These are phyloP conservation scores for Plasmodium knowlesi DNA, from an alignment of 169 alveolate genomes.

Conservation along the genomic window DNA sequence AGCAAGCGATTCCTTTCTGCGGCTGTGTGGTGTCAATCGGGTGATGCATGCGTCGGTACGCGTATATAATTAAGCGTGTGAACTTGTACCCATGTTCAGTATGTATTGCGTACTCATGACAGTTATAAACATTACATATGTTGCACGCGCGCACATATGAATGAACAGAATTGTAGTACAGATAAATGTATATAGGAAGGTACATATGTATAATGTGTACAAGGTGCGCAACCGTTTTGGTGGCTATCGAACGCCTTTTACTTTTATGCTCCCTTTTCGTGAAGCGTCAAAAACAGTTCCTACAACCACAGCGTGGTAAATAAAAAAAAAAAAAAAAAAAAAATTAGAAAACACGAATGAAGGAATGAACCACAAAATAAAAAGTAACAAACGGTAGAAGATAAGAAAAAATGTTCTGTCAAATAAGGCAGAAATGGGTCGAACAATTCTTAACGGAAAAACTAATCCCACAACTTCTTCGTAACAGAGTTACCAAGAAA, in stretches of 20 bases:
- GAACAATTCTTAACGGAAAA: not conserved
- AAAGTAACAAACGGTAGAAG: not conserved
- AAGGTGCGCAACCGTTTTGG: not conserved
- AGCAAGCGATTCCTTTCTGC: not conserved
- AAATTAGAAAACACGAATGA: not conserved
- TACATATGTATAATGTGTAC: not conserved
- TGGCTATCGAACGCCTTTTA: not conserved
- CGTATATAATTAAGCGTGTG: not conserved
- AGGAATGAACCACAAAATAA: not conserved
- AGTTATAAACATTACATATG: not conserved
- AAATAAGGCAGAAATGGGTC: not conserved
- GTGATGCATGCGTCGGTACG: not conserved
- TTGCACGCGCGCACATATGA: not conserved
- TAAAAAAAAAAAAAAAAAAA: not conserved
- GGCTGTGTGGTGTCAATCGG: not conserved
- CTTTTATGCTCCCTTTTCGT: not conserved
- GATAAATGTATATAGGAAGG: not conserved
- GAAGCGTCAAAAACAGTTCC: not conserved
- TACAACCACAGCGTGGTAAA: not conserved
- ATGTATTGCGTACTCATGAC: not conserved
- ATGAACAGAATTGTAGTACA: not conserved
- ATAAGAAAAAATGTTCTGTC: not conserved
- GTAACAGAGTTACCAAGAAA: not conserved
- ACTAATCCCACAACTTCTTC: constrained; percentile 5
- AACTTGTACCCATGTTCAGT: not conserved